phyloP scores from a whole-genome alignment of 2,329 filamentous ascomycete genomes.

The Elsinoe fawcettii region DNA sequence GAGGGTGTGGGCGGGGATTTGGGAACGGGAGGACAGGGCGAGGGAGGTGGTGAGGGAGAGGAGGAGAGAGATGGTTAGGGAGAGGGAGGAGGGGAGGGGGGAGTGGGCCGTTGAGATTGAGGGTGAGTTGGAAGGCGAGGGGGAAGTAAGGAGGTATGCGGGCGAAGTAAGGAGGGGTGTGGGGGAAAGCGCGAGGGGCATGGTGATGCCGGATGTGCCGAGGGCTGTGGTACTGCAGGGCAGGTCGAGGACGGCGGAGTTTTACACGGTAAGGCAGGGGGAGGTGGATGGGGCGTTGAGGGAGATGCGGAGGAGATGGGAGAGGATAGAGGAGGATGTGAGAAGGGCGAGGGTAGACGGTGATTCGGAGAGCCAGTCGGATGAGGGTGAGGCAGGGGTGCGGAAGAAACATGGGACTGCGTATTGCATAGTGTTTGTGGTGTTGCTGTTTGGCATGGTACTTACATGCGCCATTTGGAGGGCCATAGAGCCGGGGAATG shows the following conservation, averaged over 20 bases:
- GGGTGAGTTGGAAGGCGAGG: not conserved
- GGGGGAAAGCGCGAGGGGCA: not conserved
- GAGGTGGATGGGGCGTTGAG: not conserved
- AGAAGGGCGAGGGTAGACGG: not conserved
- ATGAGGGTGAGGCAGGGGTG: not conserved
- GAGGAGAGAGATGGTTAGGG: not conserved
- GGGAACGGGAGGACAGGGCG: not conserved
- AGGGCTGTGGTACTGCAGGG: not conserved
- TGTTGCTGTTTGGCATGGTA: not conserved
- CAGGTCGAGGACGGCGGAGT: not conserved
- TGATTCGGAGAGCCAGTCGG: not conserved
- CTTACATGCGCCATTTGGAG: not conserved
- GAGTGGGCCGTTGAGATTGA: not conserved
- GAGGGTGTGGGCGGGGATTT: not conserved
- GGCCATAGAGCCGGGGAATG: no score
- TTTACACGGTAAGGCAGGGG: not conserved
- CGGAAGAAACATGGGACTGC: not conserved
- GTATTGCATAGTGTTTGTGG: not conserved
- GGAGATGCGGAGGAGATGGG: not conserved
- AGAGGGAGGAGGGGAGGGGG: not conserved
- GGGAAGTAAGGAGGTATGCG: not conserved
- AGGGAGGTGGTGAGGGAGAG: not conserved
- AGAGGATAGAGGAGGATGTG: not conserved
- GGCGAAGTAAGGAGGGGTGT: no score
- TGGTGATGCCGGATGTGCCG: not conserved